These are phyloP conservation scores for Chlorella variabilis DNA, from an alignment of 163 green algal genomes.

Conservation along the genomic window DNA sequence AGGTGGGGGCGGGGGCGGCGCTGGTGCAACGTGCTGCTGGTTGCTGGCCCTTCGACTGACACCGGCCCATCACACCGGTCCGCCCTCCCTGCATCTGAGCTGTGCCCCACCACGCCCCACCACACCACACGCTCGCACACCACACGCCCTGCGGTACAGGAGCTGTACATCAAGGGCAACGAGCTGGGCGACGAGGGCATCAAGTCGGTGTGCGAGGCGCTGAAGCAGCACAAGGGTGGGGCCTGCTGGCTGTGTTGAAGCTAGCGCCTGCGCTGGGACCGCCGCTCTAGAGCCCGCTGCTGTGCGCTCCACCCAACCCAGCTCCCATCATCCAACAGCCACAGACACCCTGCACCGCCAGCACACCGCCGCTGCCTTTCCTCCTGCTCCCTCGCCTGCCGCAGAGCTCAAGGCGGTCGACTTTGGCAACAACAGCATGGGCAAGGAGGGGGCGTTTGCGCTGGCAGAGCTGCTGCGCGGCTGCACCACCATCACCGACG, in stretches of 20 bases:
- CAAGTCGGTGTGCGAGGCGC: slow-evolving; percentile 75
- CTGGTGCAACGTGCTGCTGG: no score
- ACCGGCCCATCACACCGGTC: no score
- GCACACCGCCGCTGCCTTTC: not conserved
- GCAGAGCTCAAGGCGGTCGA: slow-evolving; percentile 82
- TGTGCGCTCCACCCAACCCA: not conserved
- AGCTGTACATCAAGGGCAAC: slow-evolving; percentile 93
- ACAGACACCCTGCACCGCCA: not conserved
- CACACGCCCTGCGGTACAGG: slow-evolving; percentile 22
- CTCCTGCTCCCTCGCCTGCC: no score
- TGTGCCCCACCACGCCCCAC: no score
- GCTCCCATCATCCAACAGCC: not conserved
- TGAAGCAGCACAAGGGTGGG: slow-evolving; percentile 42
- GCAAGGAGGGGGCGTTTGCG: slow-evolving; percentile 66
- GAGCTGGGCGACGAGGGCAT: slow-evolving; percentile 90
- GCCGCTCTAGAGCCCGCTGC: no score
- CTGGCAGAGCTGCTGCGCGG: slow-evolving; percentile 82
- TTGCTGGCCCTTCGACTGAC: no score
- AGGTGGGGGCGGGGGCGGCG: not conserved
- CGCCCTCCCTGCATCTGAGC: no score
- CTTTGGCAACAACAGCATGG: slow-evolving; percentile 94
- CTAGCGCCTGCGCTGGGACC: no score
- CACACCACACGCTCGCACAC: no score
- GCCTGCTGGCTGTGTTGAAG: not conserved
- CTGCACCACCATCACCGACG: slow-evolving; percentile 65